Evolutionary conservation across 2,329 filamentous ascomycete species (phyloP).

Genomic region (Scytalidium lignicola): DNA sequence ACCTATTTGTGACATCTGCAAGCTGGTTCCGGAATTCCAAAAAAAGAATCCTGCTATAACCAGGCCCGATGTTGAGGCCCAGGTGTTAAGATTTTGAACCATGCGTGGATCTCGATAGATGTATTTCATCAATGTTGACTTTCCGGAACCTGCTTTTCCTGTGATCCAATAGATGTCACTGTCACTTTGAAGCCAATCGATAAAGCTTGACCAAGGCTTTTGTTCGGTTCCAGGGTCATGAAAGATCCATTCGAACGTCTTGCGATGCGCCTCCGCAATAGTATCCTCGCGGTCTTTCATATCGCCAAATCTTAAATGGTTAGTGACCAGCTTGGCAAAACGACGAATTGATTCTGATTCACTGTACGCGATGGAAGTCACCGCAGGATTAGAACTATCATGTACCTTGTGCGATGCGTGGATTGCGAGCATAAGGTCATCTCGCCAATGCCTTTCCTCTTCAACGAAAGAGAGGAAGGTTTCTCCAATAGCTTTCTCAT

Average conservation of each 20-base stretch:
- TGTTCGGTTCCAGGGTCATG: slow-evolving; percentile 1
- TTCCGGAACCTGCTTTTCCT: slow-evolving; percentile 40
- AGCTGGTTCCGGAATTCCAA: slow-evolving; percentile 12
- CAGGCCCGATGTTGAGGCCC: neutral
- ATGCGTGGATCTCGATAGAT: neutral
- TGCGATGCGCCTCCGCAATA: slow-evolving; percentile 9
- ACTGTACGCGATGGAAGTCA: too few species aligned
- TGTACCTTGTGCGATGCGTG: too few species aligned
- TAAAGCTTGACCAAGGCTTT: neutral
- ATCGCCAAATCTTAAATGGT: slow-evolving; percentile 5
- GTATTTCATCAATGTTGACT: slow-evolving; percentile 40
- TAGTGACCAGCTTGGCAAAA: slow-evolving; percentile 1
- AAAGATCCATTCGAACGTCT: slow-evolving; percentile 36
- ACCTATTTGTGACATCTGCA: slow-evolving; percentile 16
- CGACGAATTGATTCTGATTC: too few species aligned
- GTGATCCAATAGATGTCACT: slow-evolving; percentile 32
- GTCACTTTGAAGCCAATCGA: slow-evolving; percentile 22
- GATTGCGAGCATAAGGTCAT: too few species aligned
- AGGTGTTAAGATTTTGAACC: neutral
- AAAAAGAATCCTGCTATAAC: slow-evolving; percentile 8
- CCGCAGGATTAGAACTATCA: too few species aligned
- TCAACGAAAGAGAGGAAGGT: too few species aligned
- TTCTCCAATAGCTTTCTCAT: too few species aligned
- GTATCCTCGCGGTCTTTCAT: slow-evolving; percentile 5
- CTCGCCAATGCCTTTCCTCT: too few species aligned